These are phyloP conservation scores for Salix udensis DNA, from an alignment of 345 rosid species.

Conservation along the genomic window DNA sequence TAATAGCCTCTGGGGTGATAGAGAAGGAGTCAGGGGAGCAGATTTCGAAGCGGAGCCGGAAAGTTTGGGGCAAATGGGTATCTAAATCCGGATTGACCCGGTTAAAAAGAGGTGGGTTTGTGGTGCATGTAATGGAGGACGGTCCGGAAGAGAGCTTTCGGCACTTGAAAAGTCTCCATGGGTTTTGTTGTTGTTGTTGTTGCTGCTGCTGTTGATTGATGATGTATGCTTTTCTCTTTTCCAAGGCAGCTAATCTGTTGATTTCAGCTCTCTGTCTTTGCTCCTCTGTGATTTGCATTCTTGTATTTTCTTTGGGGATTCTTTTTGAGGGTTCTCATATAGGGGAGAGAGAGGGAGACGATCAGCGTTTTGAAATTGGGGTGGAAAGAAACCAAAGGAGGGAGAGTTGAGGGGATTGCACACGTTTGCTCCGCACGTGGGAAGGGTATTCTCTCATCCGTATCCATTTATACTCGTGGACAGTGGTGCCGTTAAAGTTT, in stretches of 20 bases:
- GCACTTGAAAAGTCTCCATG: conserved; percentile 72
- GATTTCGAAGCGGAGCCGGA: conserved; percentile 73
- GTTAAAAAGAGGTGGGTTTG: conserved; percentile 21
- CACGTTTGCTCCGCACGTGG: no score
- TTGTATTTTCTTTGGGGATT: background rate
- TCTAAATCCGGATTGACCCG: conserved; percentile 14
- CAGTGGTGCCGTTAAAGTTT: no score
- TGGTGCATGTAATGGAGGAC: conserved; percentile 4
- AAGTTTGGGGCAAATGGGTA: conserved; percentile 33
- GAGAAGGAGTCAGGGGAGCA: conserved; percentile 85
- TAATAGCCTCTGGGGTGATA: conserved; percentile 43
- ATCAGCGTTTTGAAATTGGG: background rate
- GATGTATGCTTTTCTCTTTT: conserved; percentile 49
- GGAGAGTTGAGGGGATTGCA: no score
- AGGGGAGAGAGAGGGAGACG: no score
- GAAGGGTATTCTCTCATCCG: no score
- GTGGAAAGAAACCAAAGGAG: no score
- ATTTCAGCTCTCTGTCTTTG: conserved; percentile 58
- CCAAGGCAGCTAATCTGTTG: conserved; percentile 48
- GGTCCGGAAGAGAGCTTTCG: conserved; percentile 38
- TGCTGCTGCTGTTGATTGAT: conserved; percentile 24
- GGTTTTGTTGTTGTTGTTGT: conserved; percentile 21
- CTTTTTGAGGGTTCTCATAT: conserved; percentile 22
- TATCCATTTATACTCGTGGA: no score
- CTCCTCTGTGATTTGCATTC: conserved; percentile 55